Evolutionary conservation across 2,329 filamentous ascomycete species (phyloP).

Genomic region (Microcyclosporella mali): DNA sequence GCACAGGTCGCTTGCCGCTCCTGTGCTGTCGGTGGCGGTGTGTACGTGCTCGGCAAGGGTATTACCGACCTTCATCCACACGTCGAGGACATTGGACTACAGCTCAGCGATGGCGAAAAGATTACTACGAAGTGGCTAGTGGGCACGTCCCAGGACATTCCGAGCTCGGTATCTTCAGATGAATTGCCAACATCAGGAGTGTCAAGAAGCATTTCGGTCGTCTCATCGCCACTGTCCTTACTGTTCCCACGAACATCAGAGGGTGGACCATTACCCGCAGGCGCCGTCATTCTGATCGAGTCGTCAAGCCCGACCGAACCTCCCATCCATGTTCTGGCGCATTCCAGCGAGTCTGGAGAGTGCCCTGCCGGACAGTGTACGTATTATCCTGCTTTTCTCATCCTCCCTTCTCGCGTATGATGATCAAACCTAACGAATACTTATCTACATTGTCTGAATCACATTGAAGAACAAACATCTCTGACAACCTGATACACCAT

Average conservation of each 20-base stretch:
- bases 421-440: conserved; percentile 77
- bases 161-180: neutral
- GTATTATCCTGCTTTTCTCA: conserved; percentile 39
- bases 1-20: conserved; percentile 87
- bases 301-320: conserved; percentile 31
- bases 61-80: conserved; percentile 39
- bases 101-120: conserved; percentile 27
- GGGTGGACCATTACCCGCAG: conserved; percentile 68
- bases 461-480: conserved; percentile 77
- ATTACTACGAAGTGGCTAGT: conserved; percentile 28
- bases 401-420: conserved; percentile 54
- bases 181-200: neutral
- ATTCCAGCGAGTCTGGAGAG: conserved; percentile 88
- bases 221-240: conserved; percentile 57
- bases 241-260: conserved; percentile 69
- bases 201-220: conserved; percentile 51
- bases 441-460: conserved; percentile 99
- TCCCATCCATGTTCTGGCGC: conserved; percentile 59
- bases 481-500: conserved; percentile 77
- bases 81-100: conserved; percentile 15
- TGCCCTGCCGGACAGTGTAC: conserved; percentile 86
- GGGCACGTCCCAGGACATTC: conserved; percentile 24
- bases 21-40: conserved; percentile 79
- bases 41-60: conserved; percentile 77
- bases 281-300: conserved; percentile 64